These are phyloP conservation scores for Phaffia rhodozyma DNA, from an alignment of 1,284 basidiomycete genomes.

Conservation along the genomic window DNA sequence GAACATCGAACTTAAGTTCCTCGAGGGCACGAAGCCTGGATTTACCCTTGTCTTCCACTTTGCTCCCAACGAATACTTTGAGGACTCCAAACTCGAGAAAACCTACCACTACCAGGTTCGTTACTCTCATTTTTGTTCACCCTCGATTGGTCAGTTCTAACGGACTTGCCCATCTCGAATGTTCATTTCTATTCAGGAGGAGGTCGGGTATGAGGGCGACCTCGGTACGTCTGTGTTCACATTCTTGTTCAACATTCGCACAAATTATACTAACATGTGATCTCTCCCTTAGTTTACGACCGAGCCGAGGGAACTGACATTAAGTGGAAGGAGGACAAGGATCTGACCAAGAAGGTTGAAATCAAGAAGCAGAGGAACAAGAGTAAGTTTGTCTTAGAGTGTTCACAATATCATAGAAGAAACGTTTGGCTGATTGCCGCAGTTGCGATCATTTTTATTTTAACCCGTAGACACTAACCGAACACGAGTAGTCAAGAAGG, in stretches of 20 bases:
- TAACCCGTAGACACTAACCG: slow-evolving; percentile 67
- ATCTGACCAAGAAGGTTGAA: slow-evolving; percentile 92
- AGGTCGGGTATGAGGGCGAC: slow-evolving; percentile 80
- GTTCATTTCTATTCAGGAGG: not conserved
- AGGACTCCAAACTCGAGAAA: slow-evolving; percentile 73
- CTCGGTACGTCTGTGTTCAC: slow-evolving; percentile 36
- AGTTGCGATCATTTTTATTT: not conserved
- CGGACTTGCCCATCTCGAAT: not conserved
- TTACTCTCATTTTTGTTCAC: slow-evolving; percentile 3
- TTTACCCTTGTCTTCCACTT: slow-evolving; percentile 86
- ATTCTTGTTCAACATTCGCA: not conserved
- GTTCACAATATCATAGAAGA: not conserved
- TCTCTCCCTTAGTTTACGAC: slow-evolving; percentile 54
- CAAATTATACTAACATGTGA: not conserved
- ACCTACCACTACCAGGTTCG: slow-evolving; percentile 79
- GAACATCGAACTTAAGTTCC: slow-evolving; percentile 57
- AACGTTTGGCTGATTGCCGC: not conserved
- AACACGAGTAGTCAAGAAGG: slow-evolving; percentile 79
- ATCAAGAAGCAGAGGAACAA: slow-evolving; percentile 99
- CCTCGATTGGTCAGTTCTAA: not conserved
- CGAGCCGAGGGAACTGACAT: slow-evolving; percentile 80
- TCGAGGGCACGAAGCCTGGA: slow-evolving; percentile 52
- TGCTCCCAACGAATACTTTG: slow-evolving; percentile 72
- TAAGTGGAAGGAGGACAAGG: slow-evolving; percentile 96
- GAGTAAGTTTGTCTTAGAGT: slow-evolving; percentile 45